phyloP scores from a whole-genome alignment of 148 eudicot species.

The Vaccinium darrowii region DNA sequence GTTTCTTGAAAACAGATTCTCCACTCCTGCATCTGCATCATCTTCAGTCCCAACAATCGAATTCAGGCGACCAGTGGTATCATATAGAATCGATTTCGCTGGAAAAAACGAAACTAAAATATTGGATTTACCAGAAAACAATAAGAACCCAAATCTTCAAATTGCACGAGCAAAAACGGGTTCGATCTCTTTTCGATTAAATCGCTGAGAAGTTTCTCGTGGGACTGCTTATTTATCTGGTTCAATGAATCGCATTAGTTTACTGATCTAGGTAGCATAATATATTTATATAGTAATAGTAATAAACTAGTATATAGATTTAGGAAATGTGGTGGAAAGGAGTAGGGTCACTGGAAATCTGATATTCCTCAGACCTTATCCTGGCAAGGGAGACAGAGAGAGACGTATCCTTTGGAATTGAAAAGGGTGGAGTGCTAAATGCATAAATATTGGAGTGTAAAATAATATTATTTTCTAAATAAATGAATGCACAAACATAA shows the following conservation, averaged over 20 bases:
- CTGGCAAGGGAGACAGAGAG: background rate
- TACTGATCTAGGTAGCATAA: too few relatives aligned
- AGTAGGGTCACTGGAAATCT: background rate
- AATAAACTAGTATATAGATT: background rate
- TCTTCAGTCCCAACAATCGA: background rate
- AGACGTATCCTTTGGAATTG: too few relatives aligned
- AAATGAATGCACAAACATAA: background rate
- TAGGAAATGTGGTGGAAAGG: background rate
- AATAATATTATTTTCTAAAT: background rate
- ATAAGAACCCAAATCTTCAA: background rate
- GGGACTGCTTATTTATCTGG: background rate
- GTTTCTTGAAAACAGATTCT: background rate
- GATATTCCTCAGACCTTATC: constrained; percentile 19
- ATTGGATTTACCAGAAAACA: background rate
- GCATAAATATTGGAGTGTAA: too few relatives aligned
- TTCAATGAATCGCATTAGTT: background rate
- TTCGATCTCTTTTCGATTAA: background rate
- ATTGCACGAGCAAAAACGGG: background rate
- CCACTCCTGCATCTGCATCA: background rate
- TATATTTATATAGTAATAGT: too few relatives aligned
- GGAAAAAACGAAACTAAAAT: background rate
- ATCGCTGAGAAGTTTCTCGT: background rate
- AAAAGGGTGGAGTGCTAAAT: too few relatives aligned
- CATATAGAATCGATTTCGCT: background rate
- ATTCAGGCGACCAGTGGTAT: background rate